phyloP scores from a whole-genome alignment of 2,329 filamentous ascomycete genomes.

The Podosphaera fusca region DNA sequence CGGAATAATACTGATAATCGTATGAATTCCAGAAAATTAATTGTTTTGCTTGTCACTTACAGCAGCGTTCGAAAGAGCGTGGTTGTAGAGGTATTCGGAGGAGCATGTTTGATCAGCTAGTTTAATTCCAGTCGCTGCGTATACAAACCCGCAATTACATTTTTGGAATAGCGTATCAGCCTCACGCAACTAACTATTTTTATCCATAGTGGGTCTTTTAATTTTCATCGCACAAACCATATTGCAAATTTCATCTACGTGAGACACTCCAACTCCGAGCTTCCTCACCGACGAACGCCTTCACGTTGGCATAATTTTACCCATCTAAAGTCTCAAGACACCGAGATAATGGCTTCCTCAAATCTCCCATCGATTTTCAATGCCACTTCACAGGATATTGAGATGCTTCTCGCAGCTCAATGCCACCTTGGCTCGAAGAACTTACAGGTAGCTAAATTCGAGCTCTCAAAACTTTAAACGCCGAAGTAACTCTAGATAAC shows the following conservation, averaged over 20 bases:
- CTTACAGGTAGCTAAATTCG: constrained; percentile 44
- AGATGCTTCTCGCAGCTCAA: constrained; percentile 96
- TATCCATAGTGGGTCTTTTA: neutral
- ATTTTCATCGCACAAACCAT: constrained; percentile 1
- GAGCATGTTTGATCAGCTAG: constrained; percentile 27
- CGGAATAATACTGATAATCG: constrained; percentile 24
- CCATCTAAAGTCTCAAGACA: constrained; percentile 23
- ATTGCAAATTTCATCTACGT: constrained; percentile 5
- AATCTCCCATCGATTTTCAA: constrained; percentile 93
- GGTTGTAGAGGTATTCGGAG: constrained; percentile 39
- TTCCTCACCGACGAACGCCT: neutral
- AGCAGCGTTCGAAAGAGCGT: constrained; percentile 33
- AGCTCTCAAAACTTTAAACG: neutral
- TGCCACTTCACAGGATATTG: constrained; percentile 90
- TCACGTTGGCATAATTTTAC: constrained; percentile 16
- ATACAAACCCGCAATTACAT: neutral
- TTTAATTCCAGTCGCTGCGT: neutral
- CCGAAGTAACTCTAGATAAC: neutral
- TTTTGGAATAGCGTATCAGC: neutral
- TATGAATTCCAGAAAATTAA: constrained; percentile 2
- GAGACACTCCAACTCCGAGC: constrained; percentile 19
- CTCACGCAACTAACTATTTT: neutral
- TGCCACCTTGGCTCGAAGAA: constrained; percentile 97
- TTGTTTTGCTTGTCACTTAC: constrained; percentile 22
- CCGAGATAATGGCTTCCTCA: constrained; percentile 68